Evolutionary conservation across 345 rosid species (phyloP), one percentile per base, ranked within the genome.

Genomic region (Leavenworthia alabamica): DNA sequence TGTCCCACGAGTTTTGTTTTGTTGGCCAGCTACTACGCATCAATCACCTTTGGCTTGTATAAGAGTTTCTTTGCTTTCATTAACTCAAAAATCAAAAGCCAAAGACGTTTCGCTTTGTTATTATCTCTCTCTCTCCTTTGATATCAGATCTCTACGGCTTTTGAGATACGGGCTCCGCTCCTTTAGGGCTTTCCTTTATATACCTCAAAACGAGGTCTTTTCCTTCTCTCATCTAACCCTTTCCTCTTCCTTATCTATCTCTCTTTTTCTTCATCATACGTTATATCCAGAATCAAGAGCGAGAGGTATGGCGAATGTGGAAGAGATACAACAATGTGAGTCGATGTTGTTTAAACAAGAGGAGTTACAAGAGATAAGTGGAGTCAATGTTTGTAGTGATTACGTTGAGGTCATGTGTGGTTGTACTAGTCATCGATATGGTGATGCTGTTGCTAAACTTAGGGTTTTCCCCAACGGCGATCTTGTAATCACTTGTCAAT

Each of bases 361-460:
- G 73, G 97, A 94, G 82, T 72, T 94, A 68, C 75, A 76, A 54
- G 95, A 88, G 78, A 75, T 94, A 53, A 84, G 89, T 60, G 99
- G 89, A 48, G 80, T 90, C 69, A 94, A 69, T 77, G 72, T 73
- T 50, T 81, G 74, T 12, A 85, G 68, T 32, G 89, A 88, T 63
- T 88, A 78, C 72, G 76, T 94, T 41, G 97, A 94, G 76, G 97
- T 94, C 44, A 90, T 82, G 78, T 94, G 97, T 72, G 97, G 97
- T 29, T 94, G 99, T 86, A 94, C 99, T 13, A 94, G 96, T 64
- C 97, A 84, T 71, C 80, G 93, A 20, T 94, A 94, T 72, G 97
- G 99, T 70, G 99, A 94, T 70, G 99, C 97, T 49, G 99, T 94
- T 66, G 99, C 97, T 22, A 79, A 82, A 59, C 96, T 94, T 88